Percentiles rank a stretch among this genome's conserved stretches.
These are phyloP conservation scores for Henningerozyma blattae DNA, from an alignment of 805 yeast genomes.

Conservation along the genomic window DNA sequence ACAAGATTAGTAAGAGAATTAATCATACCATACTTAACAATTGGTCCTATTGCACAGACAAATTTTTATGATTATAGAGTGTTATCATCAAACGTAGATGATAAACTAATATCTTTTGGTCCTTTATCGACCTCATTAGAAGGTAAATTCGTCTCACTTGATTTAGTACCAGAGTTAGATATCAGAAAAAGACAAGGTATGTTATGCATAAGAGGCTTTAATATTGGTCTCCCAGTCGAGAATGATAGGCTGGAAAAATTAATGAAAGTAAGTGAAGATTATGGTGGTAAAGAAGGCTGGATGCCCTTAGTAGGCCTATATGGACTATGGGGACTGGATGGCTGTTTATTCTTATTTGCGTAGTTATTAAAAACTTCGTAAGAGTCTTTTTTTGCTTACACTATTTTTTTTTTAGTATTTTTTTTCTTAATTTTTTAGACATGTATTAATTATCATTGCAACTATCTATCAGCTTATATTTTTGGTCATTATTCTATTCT, in stretches of 20 bases:
- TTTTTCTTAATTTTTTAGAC: neutral
- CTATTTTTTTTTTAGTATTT: neutral
- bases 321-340: conserved; percentile 61
- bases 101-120: conserved; percentile 34
- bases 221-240: conserved; percentile 41
- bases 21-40: conserved; percentile 24
- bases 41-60: conserved; percentile 50
- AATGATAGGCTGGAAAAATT: conserved; percentile 20
- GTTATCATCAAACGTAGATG: conserved; percentile 22
- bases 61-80: conserved; percentile 54
- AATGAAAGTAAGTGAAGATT: conserved; percentile 18
- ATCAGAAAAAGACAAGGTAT: conserved; percentile 35
- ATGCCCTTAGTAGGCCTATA: conserved; percentile 38
- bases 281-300: conserved; percentile 38
- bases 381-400: conserved; percentile 1
- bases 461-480: too few species aligned
- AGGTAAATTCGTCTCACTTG: conserved; percentile 35
- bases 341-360: conserved; percentile 33
- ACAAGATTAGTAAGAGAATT: conserved; percentile 42
- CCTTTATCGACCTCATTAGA: conserved; percentile 50
- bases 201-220: conserved; percentile 51
- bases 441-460: too few species aligned
- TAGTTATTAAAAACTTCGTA: neutral
- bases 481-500: too few species aligned
- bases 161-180: conserved; percentile 18